phyloP scores from a whole-genome alignment of 208 protist genomes.

The Crithidia brevicula region DNA sequence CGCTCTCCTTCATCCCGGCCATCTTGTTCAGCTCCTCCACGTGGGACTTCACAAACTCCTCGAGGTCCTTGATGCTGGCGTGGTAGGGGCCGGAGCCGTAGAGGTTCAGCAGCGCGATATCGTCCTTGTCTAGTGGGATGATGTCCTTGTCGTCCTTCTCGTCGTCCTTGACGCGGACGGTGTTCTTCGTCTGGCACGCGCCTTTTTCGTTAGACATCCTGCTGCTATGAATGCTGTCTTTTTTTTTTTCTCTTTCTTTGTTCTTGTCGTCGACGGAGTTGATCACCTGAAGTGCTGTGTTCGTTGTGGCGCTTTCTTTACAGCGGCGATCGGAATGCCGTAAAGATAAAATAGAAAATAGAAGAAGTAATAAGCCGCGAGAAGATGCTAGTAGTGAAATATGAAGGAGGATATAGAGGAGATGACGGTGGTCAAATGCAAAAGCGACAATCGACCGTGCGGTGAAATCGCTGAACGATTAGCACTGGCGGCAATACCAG shows the following conservation, averaged over 20 bases:
- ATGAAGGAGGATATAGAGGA: too few species aligned
- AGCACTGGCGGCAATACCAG: too few species aligned
- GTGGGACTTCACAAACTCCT: conserved; percentile 97
- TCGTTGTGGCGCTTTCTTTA: neutral
- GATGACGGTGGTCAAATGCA: too few species aligned
- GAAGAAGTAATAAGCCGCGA: too few species aligned
- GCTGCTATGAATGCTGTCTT: neutral
- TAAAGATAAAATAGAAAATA: too few species aligned
- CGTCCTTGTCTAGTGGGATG: conserved; percentile 97
- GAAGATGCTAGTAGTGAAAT: too few species aligned
- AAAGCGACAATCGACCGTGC: too few species aligned
- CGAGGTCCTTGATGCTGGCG: conserved; percentile 95
- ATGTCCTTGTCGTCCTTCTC: conserved; percentile 90
- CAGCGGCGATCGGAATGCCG: too few species aligned
- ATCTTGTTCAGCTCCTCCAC: conserved; percentile 96
- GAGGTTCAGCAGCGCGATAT: conserved; percentile 99
- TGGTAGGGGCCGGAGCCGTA: conserved; percentile 98
- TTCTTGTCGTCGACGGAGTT: neutral
- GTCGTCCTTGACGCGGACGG: conserved; percentile 67
- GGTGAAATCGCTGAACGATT: too few species aligned
- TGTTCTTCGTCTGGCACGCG: conserved; percentile 84
- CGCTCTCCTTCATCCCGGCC: conserved; percentile 98
- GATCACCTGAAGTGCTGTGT: too few species aligned
- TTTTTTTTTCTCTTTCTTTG: too few species aligned
- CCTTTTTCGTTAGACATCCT: conserved; percentile 89